Percentiles rank a stretch among this genome's conserved stretches.
These are phyloP conservation scores for Babjeviella inositovora DNA, from an alignment of 805 yeast genomes.

Conservation along the genomic window DNA sequence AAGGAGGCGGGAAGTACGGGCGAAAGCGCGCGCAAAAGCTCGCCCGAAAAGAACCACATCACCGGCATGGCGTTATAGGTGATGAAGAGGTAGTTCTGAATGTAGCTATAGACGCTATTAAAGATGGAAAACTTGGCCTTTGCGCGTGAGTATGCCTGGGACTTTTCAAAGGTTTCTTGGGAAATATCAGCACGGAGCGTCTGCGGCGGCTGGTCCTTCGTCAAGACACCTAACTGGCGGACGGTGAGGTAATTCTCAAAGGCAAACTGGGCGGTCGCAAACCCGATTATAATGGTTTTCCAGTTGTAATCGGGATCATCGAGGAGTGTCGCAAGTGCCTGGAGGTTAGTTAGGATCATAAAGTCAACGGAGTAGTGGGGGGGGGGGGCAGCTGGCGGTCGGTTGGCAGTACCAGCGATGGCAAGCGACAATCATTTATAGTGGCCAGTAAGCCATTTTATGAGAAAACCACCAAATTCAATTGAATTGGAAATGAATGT, in stretches of 20 bases:
- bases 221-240: conserved; percentile 63
- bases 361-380: too few species aligned
- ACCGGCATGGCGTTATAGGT: conserved; percentile 33
- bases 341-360: too few species aligned
- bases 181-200: conserved; percentile 55
- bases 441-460: too few species aligned
- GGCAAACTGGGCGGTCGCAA: conserved; percentile 56
- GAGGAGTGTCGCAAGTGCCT: conserved; percentile 26
- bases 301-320: conserved; percentile 66
- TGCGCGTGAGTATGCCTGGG: conserved; percentile 67
- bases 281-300: conserved; percentile 62
- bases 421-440: too few species aligned
- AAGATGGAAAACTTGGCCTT: conserved; percentile 58
- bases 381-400: too few species aligned
- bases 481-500: too few species aligned
- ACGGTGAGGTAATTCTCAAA: conserved; percentile 62
- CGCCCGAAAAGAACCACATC: too few species aligned
- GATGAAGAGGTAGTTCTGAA: conserved; percentile 41
- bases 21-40: too few species aligned
- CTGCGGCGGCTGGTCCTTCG: conserved; percentile 44
- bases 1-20: conserved; percentile 7
- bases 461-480: too few species aligned
- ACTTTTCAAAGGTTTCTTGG: conserved; percentile 55
- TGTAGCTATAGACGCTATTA: conserved; percentile 28
- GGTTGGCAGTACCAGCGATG: too few species aligned